Conservation (phyloP, 2,329 filamentous ascomycete species). For the Colletotrichum chlorophyti region DNA sequence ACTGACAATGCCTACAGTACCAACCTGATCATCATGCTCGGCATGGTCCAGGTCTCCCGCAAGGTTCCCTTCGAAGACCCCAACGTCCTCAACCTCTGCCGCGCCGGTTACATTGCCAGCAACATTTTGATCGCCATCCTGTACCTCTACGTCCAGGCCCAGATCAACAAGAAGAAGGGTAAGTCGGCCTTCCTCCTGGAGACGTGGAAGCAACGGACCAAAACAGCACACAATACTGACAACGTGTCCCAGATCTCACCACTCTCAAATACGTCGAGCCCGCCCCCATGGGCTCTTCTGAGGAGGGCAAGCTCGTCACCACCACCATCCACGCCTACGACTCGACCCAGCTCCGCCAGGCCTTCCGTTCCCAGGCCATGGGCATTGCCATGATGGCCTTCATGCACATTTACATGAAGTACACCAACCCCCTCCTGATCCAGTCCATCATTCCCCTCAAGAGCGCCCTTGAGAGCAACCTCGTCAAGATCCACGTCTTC, state of each 20-base stretch:
- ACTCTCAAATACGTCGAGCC: slow-evolving; percentile 99
- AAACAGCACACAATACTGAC: too few relatives aligned
- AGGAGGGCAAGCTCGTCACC: slow-evolving; percentile 95
- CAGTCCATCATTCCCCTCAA: slow-evolving; percentile 99
- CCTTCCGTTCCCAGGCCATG: slow-evolving; percentile 93
- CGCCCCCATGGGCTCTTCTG: slow-evolving; percentile 87
- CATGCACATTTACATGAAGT: slow-evolving; percentile 99
- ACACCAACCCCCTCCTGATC: slow-evolving; percentile 98
- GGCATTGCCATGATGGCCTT: slow-evolving; percentile 97
- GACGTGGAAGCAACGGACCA: neutral
- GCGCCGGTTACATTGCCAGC: slow-evolving; percentile 62
- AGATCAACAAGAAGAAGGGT: slow-evolving; percentile 99
- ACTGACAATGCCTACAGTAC: slow-evolving; percentile 62
- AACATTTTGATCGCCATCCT: slow-evolving; percentile 84
- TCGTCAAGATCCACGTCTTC: slow-evolving; percentile 94
- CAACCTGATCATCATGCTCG: slow-evolving; percentile 93
- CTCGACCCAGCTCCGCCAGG: slow-evolving; percentile 79
- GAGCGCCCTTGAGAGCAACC: slow-evolving; percentile 91
- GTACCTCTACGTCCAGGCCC: slow-evolving; percentile 83
- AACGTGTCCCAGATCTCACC: slow-evolving; percentile 82
- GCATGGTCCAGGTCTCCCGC: slow-evolving; percentile 99
- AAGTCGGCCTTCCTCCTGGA: slow-evolving; percentile 39
- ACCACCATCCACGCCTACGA: slow-evolving; percentile 98
- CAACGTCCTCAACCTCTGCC: slow-evolving; percentile 61
- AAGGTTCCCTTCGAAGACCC: slow-evolving; percentile 92